Percentiles rank a stretch among this genome's conserved stretches.
Conservation (phyloP, 805 yeast species). For the Crinitomyces ghanaensis region DNA sequence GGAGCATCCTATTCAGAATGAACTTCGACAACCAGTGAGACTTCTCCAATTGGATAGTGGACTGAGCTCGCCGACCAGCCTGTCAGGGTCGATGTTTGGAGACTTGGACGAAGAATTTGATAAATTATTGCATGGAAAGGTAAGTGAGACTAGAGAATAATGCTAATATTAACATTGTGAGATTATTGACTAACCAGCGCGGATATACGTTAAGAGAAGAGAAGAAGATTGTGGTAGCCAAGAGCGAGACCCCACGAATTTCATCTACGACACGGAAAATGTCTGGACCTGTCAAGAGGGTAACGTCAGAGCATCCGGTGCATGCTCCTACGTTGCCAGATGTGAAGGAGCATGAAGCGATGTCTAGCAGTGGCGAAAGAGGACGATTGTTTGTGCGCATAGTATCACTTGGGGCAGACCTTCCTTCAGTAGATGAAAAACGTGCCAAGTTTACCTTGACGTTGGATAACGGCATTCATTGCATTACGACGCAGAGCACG, state of each 20-base stretch:
- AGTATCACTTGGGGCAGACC: conserved; percentile 24
- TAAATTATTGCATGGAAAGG: conserved; percentile 14
- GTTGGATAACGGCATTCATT: conserved; percentile 71
- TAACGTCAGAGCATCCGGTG: not conserved
- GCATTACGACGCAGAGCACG: conserved; percentile 49
- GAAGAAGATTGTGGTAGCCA: conserved; percentile 14
- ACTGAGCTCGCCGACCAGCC: conserved; percentile 8
- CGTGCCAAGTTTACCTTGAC: conserved; percentile 37
- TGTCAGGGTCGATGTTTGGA: conserved; percentile 16
- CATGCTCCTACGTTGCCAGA: conserved; percentile 1
- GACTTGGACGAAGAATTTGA: conserved; percentile 19
- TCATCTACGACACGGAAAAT: conserved; percentile 9
- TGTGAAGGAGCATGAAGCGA: conserved; percentile 3
- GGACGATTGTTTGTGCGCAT: conserved; percentile 19
- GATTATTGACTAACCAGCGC: conserved; percentile 7
- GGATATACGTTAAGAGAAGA: conserved; percentile 18
- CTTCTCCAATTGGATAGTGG: conserved; percentile 11
- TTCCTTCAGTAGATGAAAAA: conserved; percentile 30
- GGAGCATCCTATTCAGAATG: conserved; percentile 11
- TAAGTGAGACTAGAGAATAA: conserved; percentile 2
- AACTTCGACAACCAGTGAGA: conserved; percentile 12
- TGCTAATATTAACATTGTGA: not conserved
- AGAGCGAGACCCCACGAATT: conserved; percentile 8
- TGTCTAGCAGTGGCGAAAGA: conserved; percentile 14
- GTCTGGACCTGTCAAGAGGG: conserved; percentile 15